Base-by-base conservation (phyloP, 2,329 filamentous ascomycete species). In the Pseudocercospora crystallina region DNA sequence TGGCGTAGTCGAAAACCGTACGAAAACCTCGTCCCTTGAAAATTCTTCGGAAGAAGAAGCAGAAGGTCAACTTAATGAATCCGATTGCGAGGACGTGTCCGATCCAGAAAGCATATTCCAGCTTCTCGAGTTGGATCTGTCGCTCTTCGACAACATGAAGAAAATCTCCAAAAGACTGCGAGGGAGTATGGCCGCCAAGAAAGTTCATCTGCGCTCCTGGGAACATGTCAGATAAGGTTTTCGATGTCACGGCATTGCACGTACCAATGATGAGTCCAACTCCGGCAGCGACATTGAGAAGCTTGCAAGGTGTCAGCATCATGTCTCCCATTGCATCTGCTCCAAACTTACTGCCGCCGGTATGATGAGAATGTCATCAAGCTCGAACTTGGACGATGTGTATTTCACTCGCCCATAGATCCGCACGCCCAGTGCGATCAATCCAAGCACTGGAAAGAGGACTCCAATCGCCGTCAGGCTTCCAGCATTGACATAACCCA, bases 91-190 rank as follows among this genome's bases (percentile, higher is more conserved):
- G 35, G 5, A 53, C 46, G 29, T 56, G 50, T 15, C 53, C 53
- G n/a, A 53, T 53, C 50, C 53, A 56, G 43, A 50, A 53, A 26
- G 49, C 53, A 34, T 53, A 56, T 40, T 56, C 53, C 38, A 53
- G 10, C 40, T 54, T 54, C 33, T 54, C 47, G 15, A 54, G 39
- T 39, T 42, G 49, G 12, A 43, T 44, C 15, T 52, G 49, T 10
- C 33, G 43, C 17, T 52, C 43, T n/a, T 46, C 43, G 38, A 35
- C 38, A 11, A 15, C 40, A 17, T 48, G 45, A 14, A 48, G 30
- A 13, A 48, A 48, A 8, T 52, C 49, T 31, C 41, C 49, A 10
- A 42, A 42, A 5, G 43, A 43, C 13, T 41, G 36, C 9, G 37
- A 30, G 17, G 46, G 44, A 2, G 53, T 49, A 38, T 56, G 49